Conservation (phyloP, 2,329 filamentous ascomycete species). For the Magnaporthales sp. region DNA sequence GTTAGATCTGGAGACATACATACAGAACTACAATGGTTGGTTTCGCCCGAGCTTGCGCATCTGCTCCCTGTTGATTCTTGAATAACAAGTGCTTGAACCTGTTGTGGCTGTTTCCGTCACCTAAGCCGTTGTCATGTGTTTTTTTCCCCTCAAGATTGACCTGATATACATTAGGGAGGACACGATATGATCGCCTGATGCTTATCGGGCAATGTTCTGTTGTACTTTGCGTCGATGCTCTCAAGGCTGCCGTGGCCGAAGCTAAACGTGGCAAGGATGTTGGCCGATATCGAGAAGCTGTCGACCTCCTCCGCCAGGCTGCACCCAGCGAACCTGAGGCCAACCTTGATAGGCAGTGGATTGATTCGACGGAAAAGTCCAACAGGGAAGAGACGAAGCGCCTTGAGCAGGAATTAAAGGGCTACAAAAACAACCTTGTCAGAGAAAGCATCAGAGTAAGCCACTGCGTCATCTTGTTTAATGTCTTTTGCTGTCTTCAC, state of each 20-base stretch:
- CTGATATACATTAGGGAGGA: slow-evolving; percentile 53
- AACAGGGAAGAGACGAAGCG: slow-evolving; percentile 64
- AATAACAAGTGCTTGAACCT: slow-evolving; percentile 2
- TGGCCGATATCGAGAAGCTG: slow-evolving; percentile 59
- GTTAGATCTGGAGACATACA: slow-evolving; percentile 85
- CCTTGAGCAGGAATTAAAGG: slow-evolving; percentile 78
- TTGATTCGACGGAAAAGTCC: slow-evolving; percentile 54
- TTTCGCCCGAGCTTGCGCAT: not conserved
- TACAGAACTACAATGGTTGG: slow-evolving; percentile 78
- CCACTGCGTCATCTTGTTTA: slow-evolving; percentile 1
- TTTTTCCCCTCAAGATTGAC: not conserved
- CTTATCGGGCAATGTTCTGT: slow-evolving; percentile 74
- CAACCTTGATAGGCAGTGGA: slow-evolving; percentile 62
- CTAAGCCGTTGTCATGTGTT: not conserved
- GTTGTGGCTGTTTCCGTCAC: not conserved
- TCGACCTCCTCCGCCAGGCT: slow-evolving; percentile 53
- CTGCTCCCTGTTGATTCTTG: not conserved
- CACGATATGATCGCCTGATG: slow-evolving; percentile 70
- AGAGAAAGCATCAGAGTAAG: slow-evolving; percentile 90
- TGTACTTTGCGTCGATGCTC: slow-evolving; percentile 67
- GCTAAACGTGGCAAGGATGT: slow-evolving; percentile 71
- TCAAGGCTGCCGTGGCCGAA: slow-evolving; percentile 68
- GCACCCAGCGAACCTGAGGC: slow-evolving; percentile 62
- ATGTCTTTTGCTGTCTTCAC: not conserved
- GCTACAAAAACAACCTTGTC: slow-evolving; percentile 93